Evolutionary conservation across 179 eudicot genomes (phyloP).

Genomic region (Monotropa hypopitys): DNA sequence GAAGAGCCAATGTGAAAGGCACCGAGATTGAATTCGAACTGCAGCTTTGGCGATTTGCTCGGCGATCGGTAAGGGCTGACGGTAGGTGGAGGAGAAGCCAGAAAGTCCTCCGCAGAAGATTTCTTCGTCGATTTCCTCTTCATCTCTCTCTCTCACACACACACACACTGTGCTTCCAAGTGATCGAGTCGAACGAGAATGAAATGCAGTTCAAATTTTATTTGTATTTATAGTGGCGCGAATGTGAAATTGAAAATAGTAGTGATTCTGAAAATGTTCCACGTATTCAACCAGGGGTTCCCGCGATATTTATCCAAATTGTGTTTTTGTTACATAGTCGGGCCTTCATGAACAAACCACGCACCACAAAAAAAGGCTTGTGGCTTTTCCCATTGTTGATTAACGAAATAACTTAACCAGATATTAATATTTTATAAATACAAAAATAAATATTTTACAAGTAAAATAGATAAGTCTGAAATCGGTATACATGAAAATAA

Average conservation of each 20-base stretch:
- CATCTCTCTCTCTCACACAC: conserved; percentile 20
- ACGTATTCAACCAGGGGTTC: too few relatives aligned
- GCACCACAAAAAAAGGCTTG: too few relatives aligned
- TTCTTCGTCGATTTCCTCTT: conserved; percentile 27
- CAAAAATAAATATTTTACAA: too few relatives aligned
- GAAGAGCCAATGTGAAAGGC: conserved; percentile 22
- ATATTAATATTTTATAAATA: too few relatives aligned
- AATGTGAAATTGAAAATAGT: not conserved
- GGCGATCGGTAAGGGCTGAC: conserved; percentile 17
- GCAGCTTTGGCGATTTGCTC: conserved; percentile 19
- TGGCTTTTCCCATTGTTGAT: too few relatives aligned
- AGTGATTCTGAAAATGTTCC: too few relatives aligned
- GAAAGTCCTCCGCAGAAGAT: conserved; percentile 28
- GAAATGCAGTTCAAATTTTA: not conserved
- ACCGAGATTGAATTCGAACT: conserved; percentile 39
- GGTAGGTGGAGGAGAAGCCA: conserved; percentile 21
- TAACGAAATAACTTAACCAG: too few relatives aligned
- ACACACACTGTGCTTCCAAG: not conserved
- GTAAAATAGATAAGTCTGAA: too few relatives aligned
- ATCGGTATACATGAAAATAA: too few relatives aligned
- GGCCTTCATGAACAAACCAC: too few relatives aligned
- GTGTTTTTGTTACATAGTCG: too few relatives aligned
- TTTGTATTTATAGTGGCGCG: conserved; percentile 2
- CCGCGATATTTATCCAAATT: too few relatives aligned
- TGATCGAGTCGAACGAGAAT: not conserved